These are phyloP conservation scores for Eucalyptus lansdowneana DNA, from an alignment of 345 rosid genomes.

Conservation along the genomic window DNA sequence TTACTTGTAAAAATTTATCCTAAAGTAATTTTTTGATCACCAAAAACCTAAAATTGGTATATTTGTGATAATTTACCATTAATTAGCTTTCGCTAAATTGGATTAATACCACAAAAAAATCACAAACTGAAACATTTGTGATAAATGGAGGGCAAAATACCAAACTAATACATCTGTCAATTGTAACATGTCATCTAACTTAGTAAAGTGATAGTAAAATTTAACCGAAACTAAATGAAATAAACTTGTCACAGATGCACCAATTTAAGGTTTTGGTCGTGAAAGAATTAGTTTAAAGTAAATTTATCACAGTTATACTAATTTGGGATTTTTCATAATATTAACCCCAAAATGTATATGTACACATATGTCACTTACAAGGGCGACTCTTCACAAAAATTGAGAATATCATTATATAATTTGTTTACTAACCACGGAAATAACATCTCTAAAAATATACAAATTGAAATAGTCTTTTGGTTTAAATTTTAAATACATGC, in stretches of 20 bases:
- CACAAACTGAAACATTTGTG: rapidly evolving
- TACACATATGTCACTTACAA: neutral
- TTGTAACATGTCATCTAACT: rapidly evolving
- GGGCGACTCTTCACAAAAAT: neutral
- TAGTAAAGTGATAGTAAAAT: too few species aligned
- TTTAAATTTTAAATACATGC: neutral
- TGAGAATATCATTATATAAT: neutral
- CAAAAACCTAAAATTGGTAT: too few species aligned
- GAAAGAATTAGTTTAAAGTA: rapidly evolving
- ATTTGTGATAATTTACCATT: too few species aligned
- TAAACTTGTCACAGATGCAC: rapidly evolving
- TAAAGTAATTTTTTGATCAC: too few species aligned
- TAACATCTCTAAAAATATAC: neutral
- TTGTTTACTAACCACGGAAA: neutral
- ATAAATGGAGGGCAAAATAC: too few species aligned
- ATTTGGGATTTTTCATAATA: rapidly evolving
- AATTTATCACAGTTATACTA: rapidly evolving
- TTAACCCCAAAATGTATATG: neutral
- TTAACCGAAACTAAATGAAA: too few species aligned
- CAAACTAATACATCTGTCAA: rapidly evolving
- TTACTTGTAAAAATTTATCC: too few species aligned
- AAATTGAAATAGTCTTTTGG: neutral
- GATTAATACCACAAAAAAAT: rapidly evolving
- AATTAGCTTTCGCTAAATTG: rapidly evolving
- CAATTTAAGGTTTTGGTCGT: too few species aligned